These are phyloP conservation scores for Aspergillus awamori DNA, from an alignment of 2,329 filamentous ascomycete species.

Conservation along the genomic window DNA sequence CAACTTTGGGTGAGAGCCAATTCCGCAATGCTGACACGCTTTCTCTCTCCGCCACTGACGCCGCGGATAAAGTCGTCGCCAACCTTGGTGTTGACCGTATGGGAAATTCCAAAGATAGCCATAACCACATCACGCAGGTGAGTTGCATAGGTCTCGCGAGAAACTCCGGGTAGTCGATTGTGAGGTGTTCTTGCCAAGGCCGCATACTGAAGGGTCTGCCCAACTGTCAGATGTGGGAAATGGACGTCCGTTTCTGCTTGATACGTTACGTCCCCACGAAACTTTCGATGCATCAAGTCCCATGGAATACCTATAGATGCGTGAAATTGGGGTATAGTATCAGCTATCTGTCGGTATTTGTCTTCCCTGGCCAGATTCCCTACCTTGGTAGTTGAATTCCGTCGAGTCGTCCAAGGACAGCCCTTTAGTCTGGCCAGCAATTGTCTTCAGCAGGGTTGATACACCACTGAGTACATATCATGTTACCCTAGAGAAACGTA, in stretches of 20 bases:
- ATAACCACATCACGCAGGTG: conserved; percentile 9
- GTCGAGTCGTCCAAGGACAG: conserved; percentile 68
- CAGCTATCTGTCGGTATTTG: not conserved
- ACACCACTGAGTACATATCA: conserved; percentile 47
- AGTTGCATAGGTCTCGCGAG: conserved; percentile 1
- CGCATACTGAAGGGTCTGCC: conserved; percentile 61
- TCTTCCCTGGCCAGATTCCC: not conserved
- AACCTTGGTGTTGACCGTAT: conserved; percentile 12
- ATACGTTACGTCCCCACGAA: conserved; percentile 74
- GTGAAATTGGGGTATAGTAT: conserved; percentile 28
- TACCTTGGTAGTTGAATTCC: conserved; percentile 73
- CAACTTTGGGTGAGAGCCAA: not conserved
- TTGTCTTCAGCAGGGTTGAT: conserved; percentile 77
- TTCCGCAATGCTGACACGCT: conserved; percentile 10
- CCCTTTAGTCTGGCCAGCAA: conserved; percentile 77
- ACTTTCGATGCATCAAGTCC: conserved; percentile 5
- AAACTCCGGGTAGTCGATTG: not conserved
- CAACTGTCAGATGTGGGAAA: conserved; percentile 72
- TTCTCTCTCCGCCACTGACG: conserved; percentile 14
- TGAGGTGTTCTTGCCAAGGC: conserved; percentile 52
- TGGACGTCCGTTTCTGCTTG: conserved; percentile 78
- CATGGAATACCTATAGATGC: not conserved
- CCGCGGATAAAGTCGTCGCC: conserved; percentile 14
- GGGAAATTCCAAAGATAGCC: conserved; percentile 6
- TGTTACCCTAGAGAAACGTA: not conserved